These are phyloP conservation scores for Hypoxylon trugodes DNA, from an alignment of 495 filamentous ascomycete species.

Conservation along the genomic window DNA sequence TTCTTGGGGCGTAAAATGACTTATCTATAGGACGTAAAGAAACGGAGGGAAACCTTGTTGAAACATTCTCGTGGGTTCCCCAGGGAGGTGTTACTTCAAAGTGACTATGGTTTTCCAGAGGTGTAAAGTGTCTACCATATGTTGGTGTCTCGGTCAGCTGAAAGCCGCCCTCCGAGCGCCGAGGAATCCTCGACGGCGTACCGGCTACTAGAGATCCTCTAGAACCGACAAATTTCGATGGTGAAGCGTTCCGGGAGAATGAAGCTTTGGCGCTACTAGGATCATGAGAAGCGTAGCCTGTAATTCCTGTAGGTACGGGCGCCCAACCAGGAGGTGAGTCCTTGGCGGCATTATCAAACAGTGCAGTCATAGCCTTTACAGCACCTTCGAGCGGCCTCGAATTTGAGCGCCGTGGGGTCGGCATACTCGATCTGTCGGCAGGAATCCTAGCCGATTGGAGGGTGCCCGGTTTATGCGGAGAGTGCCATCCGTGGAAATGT, in stretches of 20 bases:
- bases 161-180: not conserved
- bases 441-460: slow-evolving; percentile 4
- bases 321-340: slow-evolving; percentile 15
- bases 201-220: not conserved
- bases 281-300: slow-evolving; percentile 9
- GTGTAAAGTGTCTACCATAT: not conserved
- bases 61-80: not conserved
- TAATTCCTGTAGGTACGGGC: not conserved
- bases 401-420: slow-evolving; percentile 23
- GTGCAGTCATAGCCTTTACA: slow-evolving; percentile 55
- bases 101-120: not conserved
- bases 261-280: slow-evolving; percentile 38
- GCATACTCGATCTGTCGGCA: not conserved
- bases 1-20: slow-evolving; percentile 24
- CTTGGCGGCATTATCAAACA: slow-evolving; percentile 48
- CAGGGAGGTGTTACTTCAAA: not conserved
- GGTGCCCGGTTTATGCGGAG: not conserved
- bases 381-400: slow-evolving; percentile 40
- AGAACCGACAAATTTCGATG: slow-evolving; percentile 12
- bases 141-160: slow-evolving; percentile 7
- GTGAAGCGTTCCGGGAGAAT: slow-evolving; percentile 31
- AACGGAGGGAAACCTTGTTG: slow-evolving; percentile 2
- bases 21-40: slow-evolving; percentile 19
- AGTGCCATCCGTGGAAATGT: not conserved
- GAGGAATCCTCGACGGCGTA: slow-evolving; percentile 4